These are phyloP conservation scores for Mallotus repandus DNA, from an alignment of 441 rosid species.

Conservation along the genomic window DNA sequence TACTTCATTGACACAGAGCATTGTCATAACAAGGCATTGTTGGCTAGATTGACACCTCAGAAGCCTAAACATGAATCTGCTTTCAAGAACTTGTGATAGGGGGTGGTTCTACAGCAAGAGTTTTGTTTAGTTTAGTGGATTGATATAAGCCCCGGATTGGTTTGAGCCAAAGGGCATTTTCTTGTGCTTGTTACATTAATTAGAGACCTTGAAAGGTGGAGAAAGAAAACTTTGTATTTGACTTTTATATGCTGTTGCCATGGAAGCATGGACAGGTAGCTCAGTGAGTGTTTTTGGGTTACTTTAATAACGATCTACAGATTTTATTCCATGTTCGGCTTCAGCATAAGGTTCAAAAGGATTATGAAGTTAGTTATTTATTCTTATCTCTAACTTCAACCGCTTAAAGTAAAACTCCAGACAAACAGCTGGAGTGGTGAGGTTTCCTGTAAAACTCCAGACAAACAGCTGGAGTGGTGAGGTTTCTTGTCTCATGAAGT, in stretches of 20 bases:
- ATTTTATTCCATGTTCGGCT: not conserved
- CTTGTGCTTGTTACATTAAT: conserved; percentile 16
- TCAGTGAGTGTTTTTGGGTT: not conserved
- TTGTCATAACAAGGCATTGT: conserved; percentile 84
- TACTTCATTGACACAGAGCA: conserved; percentile 70
- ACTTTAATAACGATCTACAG: not conserved
- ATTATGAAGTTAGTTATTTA: not conserved
- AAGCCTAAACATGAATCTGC: conserved; percentile 67
- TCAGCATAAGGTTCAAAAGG: not conserved
- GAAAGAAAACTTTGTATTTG: not conserved
- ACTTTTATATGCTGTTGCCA: not conserved
- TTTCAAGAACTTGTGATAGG: conserved; percentile 69
- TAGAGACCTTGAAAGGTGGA: not conserved
- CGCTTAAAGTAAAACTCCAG: too few relatives aligned
- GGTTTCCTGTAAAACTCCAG: too few relatives aligned
- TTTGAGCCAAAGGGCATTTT: not conserved
- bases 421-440: too few relatives aligned
- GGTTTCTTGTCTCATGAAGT: too few relatives aligned
- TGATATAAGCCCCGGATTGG: not conserved
- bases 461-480: too few relatives aligned
- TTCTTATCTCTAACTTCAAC: too few relatives aligned
- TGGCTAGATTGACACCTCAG: conserved; percentile 74
- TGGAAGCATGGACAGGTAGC: not conserved
- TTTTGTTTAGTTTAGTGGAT: not conserved
- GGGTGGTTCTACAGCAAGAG: not conserved